Evolutionary conservation across 2,329 filamentous ascomycete genomes (phyloP), one percentile per base, ranked within the genome.

Genomic region (Elsinoe australis): DNA sequence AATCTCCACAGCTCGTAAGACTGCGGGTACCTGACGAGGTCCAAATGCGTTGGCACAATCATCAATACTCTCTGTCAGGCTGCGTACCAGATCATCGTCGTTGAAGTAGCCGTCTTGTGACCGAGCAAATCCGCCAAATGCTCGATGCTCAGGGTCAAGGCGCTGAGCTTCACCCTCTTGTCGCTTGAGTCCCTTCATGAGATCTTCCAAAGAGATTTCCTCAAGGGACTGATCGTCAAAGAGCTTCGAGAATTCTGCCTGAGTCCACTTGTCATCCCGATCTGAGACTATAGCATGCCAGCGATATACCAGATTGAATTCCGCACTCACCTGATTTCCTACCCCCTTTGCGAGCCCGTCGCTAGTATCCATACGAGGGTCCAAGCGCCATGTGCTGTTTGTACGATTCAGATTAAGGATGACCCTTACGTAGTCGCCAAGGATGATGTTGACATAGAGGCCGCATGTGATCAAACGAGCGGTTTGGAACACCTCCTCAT

Each of bases 41-140:
- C 79, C 79, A 54, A 80, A 81, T 4, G 70, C 67, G 24, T 76
- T 77, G 1, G 76, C 75, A 26, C 75, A 74, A 49, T 82, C 77
- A 17, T 82, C 74, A 59, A 81, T 78, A 14, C 73, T 68, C 21
- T 71, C 69, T 18, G 70, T 71, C n/a, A 82, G 68, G 12, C 79
- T 69, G 1, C 67, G 63, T 1, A 73, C 75, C 9, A 83, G 65
- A n/a, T 79, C 71, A 26, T 74, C 71, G 49, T 83, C 76, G 31
- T 71, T 65, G 56, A 78, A 81, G 0, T 56, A 71, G 0, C 76
- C 76, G 50, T 79, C 58, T 24, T 49, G 58, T 51, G 65, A 57
- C 2, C 53, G 34, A 41, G 62, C 53, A 10, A 67, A 54, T 10
- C 57, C 59, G 24, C 59, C 61, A 47, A 63, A 67, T 17, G 56